Evolutionary conservation across 1,284 basidiomycete genomes (phyloP).

Genomic region (Irpex lacteus): DNA sequence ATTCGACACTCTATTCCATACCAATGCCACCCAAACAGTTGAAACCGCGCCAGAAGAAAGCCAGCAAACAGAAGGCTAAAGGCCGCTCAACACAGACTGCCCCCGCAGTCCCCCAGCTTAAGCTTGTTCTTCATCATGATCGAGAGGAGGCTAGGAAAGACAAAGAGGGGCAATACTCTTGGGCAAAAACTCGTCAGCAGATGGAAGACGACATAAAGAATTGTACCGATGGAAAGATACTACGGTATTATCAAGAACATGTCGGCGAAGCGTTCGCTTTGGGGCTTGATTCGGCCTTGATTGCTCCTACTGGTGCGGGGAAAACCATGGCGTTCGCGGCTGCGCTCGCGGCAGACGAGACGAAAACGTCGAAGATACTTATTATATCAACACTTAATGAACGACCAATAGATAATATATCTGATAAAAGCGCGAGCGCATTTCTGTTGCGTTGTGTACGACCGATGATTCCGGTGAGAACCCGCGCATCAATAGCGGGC

Average conservation of each 20-base stretch:
- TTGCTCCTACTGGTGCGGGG: slow-evolving; percentile 33
- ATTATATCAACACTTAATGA: slow-evolving; percentile 34
- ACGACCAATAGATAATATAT: slow-evolving; percentile 10
- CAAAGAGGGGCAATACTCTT: not conserved
- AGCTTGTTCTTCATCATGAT: not conserved
- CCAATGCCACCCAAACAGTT: not conserved
- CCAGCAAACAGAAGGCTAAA: not conserved
- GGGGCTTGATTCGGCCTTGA: slow-evolving; percentile 30
- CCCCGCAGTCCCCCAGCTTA: not conserved
- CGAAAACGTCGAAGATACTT: slow-evolving; percentile 21
- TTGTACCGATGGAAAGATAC: slow-evolving; percentile 6
- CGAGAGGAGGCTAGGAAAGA: not conserved
- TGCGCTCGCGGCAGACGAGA: slow-evolving; percentile 21
- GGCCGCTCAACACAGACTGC: not conserved
- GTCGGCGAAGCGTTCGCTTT: slow-evolving; percentile 30
- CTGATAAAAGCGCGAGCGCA: not conserved
- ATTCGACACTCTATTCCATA: not conserved
- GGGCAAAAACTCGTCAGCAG: not conserved
- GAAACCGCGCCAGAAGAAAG: not conserved
- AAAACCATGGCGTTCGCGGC: slow-evolving; percentile 37
- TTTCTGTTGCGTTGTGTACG: not conserved
- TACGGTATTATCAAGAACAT: slow-evolving; percentile 33
- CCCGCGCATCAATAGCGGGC: not conserved
- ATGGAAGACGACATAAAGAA: not conserved
- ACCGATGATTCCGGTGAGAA: not conserved